Conservation (phyloP, 108 stramenopile genomes). For the Cyclotella sp. region DNA sequence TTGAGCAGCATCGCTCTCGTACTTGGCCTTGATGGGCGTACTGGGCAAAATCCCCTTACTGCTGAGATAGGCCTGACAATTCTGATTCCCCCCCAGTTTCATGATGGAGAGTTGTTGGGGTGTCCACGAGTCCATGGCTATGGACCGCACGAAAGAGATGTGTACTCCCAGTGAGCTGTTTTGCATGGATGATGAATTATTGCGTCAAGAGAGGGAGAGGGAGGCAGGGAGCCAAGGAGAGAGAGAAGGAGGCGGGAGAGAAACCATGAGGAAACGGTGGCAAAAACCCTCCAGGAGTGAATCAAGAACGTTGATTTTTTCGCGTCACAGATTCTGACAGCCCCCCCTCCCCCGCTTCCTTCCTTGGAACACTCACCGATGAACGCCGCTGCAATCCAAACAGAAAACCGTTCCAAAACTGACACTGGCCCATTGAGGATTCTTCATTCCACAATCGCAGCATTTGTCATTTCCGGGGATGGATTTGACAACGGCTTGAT, state of each 20-base stretch:
- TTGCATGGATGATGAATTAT: not conserved
- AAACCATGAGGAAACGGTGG: too few relatives aligned
- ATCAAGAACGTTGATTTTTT: too few relatives aligned
- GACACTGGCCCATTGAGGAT: conserved; percentile 97
- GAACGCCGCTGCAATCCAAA: conserved; percentile 97
- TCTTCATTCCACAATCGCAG: conserved; percentile 95
- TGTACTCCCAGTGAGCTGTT: conserved; percentile 93
- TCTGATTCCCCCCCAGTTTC: conserved; percentile 87
- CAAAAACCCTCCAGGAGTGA: too few relatives aligned
- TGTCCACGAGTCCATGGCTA: conserved; percentile 98
- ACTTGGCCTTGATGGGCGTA: conserved; percentile 84
- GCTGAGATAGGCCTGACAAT: conserved; percentile 69
- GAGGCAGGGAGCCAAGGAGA: too few relatives aligned
- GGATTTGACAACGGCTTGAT: conserved; percentile 77
- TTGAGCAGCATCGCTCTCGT: conserved; percentile 84
- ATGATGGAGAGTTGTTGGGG: conserved; percentile 77
- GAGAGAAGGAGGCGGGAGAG: too few relatives aligned
- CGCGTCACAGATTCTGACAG: too few relatives aligned
- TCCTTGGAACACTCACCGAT: conserved; percentile 65
- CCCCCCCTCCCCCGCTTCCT: too few relatives aligned
- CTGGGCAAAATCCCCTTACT: conserved; percentile 65
- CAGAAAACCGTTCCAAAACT: conserved; percentile 97
- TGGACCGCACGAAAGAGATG: conserved; percentile 96
- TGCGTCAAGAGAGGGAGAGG: too few relatives aligned
- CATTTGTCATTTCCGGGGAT: conserved; percentile 88